Evolutionary conservation across 2,329 filamentous ascomycete genomes (phyloP).

Genomic region (Aspergillus viridinutans): DNA sequence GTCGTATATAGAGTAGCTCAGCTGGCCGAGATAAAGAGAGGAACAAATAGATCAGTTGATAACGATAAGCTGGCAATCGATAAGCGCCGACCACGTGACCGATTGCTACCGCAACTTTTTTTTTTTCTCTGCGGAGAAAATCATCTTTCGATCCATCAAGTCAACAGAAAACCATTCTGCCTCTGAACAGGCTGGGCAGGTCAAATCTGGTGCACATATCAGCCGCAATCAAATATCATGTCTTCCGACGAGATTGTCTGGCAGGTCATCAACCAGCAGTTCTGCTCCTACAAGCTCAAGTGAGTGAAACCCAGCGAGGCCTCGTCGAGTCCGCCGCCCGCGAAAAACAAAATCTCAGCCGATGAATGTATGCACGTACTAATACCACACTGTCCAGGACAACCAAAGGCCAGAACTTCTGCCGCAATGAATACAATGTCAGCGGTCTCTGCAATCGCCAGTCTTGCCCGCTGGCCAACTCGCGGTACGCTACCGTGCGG

Average conservation of each 20-base stretch:
- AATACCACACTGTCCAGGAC: conserved; percentile 49
- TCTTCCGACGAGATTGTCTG: conserved; percentile 95
- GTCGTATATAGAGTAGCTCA: neutral
- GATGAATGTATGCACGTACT: conserved; percentile 2
- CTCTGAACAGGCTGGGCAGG: conserved; percentile 15
- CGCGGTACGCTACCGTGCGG: conserved; percentile 86
- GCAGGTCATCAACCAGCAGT: conserved; percentile 93
- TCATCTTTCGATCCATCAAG: conserved; percentile 10
- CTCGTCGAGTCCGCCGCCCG: conserved; percentile 4
- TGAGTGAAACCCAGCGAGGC: conserved; percentile 40
- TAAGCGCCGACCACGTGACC: conserved; percentile 29
- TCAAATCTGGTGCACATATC: conserved; percentile 11
- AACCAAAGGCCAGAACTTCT: conserved; percentile 86
- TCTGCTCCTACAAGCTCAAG: conserved; percentile 94
- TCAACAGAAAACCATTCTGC: conserved; percentile 14
- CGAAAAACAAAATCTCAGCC: conserved; percentile 3
- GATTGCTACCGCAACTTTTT: conserved; percentile 24
- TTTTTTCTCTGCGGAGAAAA: conserved; percentile 24
- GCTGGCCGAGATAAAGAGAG: too few species aligned
- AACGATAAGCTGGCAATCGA: conserved; percentile 21
- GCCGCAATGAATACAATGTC: conserved; percentile 90
- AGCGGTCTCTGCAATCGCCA: conserved; percentile 80
- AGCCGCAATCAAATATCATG: conserved; percentile 48
- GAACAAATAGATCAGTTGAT: neutral
- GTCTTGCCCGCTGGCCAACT: conserved; percentile 86